Evolutionary conservation across 208 protist species (phyloP).

Genomic region (Leishmania arabica): DNA sequence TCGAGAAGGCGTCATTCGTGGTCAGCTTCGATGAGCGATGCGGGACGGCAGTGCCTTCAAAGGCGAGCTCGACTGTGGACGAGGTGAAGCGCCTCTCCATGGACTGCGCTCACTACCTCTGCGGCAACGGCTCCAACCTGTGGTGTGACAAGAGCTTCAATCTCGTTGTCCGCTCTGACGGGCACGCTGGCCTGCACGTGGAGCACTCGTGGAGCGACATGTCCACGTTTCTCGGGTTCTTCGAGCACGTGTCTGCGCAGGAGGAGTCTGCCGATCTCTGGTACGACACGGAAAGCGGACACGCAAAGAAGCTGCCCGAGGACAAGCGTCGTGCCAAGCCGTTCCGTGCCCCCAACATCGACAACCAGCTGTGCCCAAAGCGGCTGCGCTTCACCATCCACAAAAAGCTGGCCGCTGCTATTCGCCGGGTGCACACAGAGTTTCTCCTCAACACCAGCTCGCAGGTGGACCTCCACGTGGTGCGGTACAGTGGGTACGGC

Average conservation of each 20-base stretch:
- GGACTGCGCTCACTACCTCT: constrained; percentile 57
- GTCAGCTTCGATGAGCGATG: constrained; percentile 70
- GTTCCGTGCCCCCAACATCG: constrained; percentile 21
- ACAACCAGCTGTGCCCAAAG: constrained; percentile 35
- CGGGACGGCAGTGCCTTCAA: constrained; percentile 13
- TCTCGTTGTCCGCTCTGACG: constrained; percentile 59
- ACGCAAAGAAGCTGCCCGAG: constrained; percentile 40
- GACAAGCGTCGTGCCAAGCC: constrained; percentile 28
- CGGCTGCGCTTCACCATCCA: constrained; percentile 72
- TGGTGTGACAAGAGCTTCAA: constrained; percentile 90
- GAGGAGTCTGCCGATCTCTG: constrained; percentile 59
- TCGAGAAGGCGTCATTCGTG: constrained; percentile 84
- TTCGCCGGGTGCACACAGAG: constrained; percentile 45
- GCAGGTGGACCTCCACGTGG: constrained; percentile 66
- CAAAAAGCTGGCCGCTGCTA: constrained; percentile 43
- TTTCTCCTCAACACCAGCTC: constrained; percentile 41
- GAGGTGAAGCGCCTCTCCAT: constrained; percentile 29
- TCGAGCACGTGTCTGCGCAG: constrained; percentile 55
- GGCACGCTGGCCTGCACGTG: constrained; percentile 62
- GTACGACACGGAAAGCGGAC: constrained; percentile 43
- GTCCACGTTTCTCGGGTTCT: constrained; percentile 51
- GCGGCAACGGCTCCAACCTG: constrained; percentile 67
- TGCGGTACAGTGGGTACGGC: constrained; percentile 53
- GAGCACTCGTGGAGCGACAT: constrained; percentile 88
- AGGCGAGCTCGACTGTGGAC: constrained; percentile 3